Evolutionary conservation across 2,329 filamentous ascomycete species (phyloP).

Genomic region (Talaromyces piceae): DNA sequence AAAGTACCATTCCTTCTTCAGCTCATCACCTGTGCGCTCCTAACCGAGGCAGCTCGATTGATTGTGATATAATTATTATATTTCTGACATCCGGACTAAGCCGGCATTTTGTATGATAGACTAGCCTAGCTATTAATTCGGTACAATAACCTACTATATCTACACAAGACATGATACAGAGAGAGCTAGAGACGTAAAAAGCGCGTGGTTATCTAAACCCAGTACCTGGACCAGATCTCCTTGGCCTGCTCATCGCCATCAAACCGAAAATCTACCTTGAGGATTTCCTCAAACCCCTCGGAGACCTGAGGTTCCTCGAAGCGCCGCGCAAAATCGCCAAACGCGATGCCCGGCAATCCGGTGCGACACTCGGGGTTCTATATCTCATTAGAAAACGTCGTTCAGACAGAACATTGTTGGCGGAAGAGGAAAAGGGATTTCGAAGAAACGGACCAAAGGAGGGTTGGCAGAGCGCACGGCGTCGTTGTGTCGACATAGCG

Average conservation of each 20-base stretch:
- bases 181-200: too few species aligned
- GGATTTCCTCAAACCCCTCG: conserved; percentile 81
- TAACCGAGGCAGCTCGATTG: background rate
- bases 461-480: conserved; percentile 63
- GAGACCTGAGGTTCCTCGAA: conserved; percentile 63
- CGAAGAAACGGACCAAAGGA: conserved; percentile 25
- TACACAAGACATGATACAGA: too few species aligned
- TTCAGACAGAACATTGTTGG: too few species aligned
- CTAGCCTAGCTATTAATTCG: background rate
- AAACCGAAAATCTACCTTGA: conserved; percentile 68
- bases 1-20: background rate
- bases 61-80: conserved; percentile 5
- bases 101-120: background rate
- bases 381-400: too few species aligned
- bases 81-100: background rate
- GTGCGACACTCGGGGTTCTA: conserved; percentile 72
- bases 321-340: conserved; percentile 64
- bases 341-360: conserved; percentile 70
- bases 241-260: conserved; percentile 62
- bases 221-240: conserved; percentile 67
- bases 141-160: too few species aligned
- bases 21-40: background rate
- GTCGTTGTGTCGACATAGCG: conserved; percentile 79
- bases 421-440: too few species aligned
- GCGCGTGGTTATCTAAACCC: too few species aligned